Evolutionary conservation across 106 monocot genomes (phyloP).

Genomic region (Dioscorea zingiberensis): DNA sequence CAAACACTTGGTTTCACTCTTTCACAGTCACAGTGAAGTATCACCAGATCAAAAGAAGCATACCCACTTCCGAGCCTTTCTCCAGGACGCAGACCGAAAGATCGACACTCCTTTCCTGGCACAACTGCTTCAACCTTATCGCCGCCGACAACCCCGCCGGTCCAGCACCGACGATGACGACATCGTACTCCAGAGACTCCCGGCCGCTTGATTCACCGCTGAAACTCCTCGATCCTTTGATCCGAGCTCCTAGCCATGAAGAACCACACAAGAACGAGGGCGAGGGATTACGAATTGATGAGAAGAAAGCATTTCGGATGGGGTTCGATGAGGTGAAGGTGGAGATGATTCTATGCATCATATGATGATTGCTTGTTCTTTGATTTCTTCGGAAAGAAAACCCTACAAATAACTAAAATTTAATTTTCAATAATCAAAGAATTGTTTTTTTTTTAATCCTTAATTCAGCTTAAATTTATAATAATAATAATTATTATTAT

Average conservation of each 20-base stretch:
- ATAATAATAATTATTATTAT: no score
- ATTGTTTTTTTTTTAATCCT: no score
- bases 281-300: background rate
- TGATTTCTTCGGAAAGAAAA: no score
- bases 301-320: background rate
- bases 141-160: slow-evolving; percentile 79
- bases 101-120: slow-evolving; percentile 49
- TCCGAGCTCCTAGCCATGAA: background rate
- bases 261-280: background rate
- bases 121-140: slow-evolving; percentile 86
- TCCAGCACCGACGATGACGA: slow-evolving; percentile 86
- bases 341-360: slow-evolving; percentile 12
- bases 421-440: no score
- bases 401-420: no score
- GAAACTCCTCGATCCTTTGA: slow-evolving; percentile 25
- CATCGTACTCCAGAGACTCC: slow-evolving; percentile 69
- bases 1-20: no score
- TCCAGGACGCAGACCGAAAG: slow-evolving; percentile 84
- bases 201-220: slow-evolving; percentile 26
- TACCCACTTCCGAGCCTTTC: slow-evolving; percentile 94
- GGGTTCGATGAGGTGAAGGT: slow-evolving; percentile 3
- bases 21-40: no score
- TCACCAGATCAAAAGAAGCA: background rate
- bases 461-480: no score
- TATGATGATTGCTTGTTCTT: background rate